phyloP scores from a whole-genome alignment of 352 stramenopile genomes.

The Phytophthora constricta region DNA sequence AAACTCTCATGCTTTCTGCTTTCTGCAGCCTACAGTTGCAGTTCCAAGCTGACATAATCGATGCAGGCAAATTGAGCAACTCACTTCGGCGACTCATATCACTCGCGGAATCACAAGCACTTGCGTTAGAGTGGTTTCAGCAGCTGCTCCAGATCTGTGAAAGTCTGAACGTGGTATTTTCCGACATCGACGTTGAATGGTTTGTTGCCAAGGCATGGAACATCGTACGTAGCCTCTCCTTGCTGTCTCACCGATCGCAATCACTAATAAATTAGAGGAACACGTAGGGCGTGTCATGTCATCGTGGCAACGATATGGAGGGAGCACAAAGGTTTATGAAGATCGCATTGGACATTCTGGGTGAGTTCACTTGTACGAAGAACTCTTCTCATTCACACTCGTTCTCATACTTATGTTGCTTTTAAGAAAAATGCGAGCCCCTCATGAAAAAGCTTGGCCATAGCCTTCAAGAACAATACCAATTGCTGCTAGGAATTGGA shows the following conservation, averaged over 20 bases:
- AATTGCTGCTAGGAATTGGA: constrained; percentile 34
- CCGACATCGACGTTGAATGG: constrained; percentile 70
- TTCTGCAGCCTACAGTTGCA: constrained; percentile 60
- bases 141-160: constrained; percentile 65
- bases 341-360: constrained; percentile 45
- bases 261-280: constrained; percentile 10
- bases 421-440: constrained; percentile 38
- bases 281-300: constrained; percentile 46
- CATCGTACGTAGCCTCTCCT: constrained; percentile 47
- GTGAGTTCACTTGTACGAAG: constrained; percentile 33
- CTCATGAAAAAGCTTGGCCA: constrained; percentile 40
- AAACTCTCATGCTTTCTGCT: background rate
- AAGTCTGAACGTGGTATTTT: constrained; percentile 53
- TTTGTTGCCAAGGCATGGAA: constrained; percentile 83
- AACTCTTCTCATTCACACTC: too few relatives aligned
- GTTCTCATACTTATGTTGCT: background rate
- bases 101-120: constrained; percentile 51
- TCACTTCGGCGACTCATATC: constrained; percentile 67
- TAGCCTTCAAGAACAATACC: constrained; percentile 52
- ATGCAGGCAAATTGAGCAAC: constrained; percentile 54
- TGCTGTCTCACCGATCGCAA: background rate
- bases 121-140: constrained; percentile 62
- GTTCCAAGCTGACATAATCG: constrained; percentile 48
- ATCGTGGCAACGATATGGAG: constrained; percentile 39
- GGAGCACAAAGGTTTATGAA: constrained; percentile 55